Evolutionary conservation across 208 protist genomes (phyloP).

Genomic region (Trypanosoma melophagium): DNA sequence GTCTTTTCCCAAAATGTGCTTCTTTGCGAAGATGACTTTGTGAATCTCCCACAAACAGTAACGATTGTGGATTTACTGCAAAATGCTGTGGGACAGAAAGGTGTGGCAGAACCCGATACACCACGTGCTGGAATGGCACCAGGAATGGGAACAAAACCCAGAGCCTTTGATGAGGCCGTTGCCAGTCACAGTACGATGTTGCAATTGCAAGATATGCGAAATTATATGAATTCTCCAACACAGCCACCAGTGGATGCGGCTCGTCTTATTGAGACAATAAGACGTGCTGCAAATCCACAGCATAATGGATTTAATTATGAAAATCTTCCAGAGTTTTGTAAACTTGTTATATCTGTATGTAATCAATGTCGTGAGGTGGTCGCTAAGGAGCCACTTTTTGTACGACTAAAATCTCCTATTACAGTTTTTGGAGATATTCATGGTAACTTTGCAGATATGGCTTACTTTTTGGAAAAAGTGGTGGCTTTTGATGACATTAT

Average conservation of each 20-base stretch:
- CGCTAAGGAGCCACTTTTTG: conserved; percentile 84
- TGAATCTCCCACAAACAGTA: conserved; percentile 78
- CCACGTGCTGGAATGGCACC: conserved; percentile 67
- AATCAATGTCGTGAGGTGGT: conserved; percentile 82
- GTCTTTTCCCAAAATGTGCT: conserved; percentile 90
- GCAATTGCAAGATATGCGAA: conserved; percentile 86
- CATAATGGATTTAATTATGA: conserved; percentile 85
- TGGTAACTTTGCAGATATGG: conserved; percentile 92
- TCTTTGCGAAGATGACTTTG: conserved; percentile 82
- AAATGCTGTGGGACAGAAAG: conserved; percentile 79
- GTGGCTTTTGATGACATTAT: conserved; percentile 88
- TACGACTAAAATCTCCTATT: conserved; percentile 87
- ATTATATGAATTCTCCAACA: conserved; percentile 87
- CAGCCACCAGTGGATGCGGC: conserved; percentile 81
- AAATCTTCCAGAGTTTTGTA: conserved; percentile 78
- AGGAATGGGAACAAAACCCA: conserved; percentile 26
- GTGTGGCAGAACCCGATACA: conserved; percentile 84
- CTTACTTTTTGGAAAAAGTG: conserved; percentile 89
- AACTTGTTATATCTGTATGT: conserved; percentile 86
- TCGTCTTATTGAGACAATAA: conserved; percentile 84
- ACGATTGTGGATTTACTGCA: conserved; percentile 87
- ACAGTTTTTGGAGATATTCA: conserved; percentile 94
- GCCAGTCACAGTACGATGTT: conserved; percentile 90
- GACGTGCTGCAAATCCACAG: conserved; percentile 65
- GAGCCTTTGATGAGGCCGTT: conserved; percentile 80